Evolutionary conservation across 208 protist genomes (phyloP).

Genomic region (Novymonas esmeraldas): DNA sequence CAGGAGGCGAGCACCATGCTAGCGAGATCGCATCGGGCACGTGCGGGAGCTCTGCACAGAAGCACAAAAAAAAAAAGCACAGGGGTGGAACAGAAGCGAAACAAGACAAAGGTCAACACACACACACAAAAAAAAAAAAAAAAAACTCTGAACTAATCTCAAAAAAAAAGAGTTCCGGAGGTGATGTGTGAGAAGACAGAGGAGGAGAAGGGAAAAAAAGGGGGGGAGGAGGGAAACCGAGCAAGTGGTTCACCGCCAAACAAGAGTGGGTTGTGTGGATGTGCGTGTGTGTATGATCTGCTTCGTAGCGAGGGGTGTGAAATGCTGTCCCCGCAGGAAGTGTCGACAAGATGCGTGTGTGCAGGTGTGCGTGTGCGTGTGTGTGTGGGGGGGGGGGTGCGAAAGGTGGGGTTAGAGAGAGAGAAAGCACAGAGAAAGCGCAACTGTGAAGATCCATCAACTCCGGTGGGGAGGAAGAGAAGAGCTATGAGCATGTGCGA

Average conservation of each 20-base stretch:
- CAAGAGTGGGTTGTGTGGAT: too few species aligned
- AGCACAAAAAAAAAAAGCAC: conserved; percentile 1
- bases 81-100: background rate
- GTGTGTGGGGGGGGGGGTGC: too few species aligned
- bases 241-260: too few species aligned
- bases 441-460: too few species aligned
- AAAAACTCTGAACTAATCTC: conserved; percentile 13
- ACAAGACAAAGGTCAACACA: conserved; percentile 14
- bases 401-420: too few species aligned
- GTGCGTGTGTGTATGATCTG: too few species aligned
- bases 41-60: conserved; percentile 1
- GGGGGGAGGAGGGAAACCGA: background rate
- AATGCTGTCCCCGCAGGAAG: background rate
- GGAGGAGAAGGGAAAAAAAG: background rate
- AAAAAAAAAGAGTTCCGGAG: conserved; percentile 12
- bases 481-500: too few species aligned
- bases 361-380: background rate
- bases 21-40: background rate
- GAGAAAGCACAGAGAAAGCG: background rate
- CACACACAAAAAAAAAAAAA: conserved; percentile 6
- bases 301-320: too few species aligned
- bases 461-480: too few species aligned
- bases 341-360: background rate
- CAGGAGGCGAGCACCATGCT: conserved; percentile 14
- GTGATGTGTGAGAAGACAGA: background rate